These are phyloP conservation scores for Triticum turgidum DNA, from an alignment of 176 grass and related monocot species.

Conservation along the genomic window DNA sequence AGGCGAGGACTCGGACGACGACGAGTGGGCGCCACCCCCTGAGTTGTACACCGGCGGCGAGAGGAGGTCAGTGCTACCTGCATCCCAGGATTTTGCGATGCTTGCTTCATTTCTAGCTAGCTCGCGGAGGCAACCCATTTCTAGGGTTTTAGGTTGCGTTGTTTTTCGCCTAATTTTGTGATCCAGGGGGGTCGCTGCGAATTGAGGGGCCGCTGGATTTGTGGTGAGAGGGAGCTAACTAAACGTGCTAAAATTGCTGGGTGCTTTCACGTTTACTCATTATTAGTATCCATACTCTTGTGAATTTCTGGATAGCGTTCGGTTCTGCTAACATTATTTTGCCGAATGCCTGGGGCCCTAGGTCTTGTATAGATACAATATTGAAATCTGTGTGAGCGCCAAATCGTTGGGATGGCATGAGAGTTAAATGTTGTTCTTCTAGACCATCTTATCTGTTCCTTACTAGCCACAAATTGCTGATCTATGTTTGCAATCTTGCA, in stretches of 20 bases:
- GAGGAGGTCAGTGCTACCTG: constrained; percentile 50
- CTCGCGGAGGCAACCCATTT: constrained; percentile 14
- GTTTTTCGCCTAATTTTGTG: background rate
- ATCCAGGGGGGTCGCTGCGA: background rate
- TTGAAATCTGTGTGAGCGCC: background rate
- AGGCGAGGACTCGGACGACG: constrained; percentile 43
- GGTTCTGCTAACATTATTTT: background rate
- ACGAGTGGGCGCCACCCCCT: constrained; percentile 42
- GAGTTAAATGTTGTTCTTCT: background rate
- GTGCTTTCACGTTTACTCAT: background rate
- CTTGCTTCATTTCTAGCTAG: background rate
- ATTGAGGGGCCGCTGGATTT: background rate
- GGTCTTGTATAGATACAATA: background rate
- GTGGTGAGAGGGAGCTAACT: background rate
- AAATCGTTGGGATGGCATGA: background rate
- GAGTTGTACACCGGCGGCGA: constrained; percentile 60
- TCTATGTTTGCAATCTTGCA: constrained; percentile 7
- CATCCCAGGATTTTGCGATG: background rate
- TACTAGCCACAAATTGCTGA: background rate
- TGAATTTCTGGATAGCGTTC: background rate
- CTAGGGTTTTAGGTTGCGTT: constrained; percentile 29
- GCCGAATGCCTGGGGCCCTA: background rate
- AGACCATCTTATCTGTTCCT: background rate
- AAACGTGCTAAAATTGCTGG: background rate
- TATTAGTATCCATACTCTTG: background rate